These are phyloP conservation scores for Chloropicon primus DNA, from an alignment of 139 green algal genomes.

Conservation along the genomic window DNA sequence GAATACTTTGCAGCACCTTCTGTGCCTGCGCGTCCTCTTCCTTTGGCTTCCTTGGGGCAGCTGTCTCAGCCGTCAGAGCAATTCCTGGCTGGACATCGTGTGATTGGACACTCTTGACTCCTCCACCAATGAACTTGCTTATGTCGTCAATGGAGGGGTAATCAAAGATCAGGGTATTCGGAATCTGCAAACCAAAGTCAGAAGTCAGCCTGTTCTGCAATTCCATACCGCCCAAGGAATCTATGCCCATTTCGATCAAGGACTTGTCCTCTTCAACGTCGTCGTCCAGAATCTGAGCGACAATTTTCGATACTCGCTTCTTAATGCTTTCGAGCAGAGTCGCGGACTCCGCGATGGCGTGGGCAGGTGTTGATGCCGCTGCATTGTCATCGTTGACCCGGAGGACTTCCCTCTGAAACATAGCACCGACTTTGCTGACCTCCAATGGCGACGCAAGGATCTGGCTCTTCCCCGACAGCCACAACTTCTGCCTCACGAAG, in stretches of 20 bases:
- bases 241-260: not conserved
- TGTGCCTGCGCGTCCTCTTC: not conserved
- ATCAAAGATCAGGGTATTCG: constrained; percentile 55
- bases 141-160: constrained; percentile 40
- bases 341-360: not conserved
- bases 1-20: not conserved
- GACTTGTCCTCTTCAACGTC: not conserved
- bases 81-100: not conserved
- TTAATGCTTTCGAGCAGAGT: not conserved
- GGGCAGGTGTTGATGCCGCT: not conserved
- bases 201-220: not conserved
- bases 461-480: not conserved
- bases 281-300: not conserved
- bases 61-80: not conserved
- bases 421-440: not conserved
- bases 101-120: not conserved
- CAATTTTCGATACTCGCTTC: not conserved
- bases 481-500: not conserved
- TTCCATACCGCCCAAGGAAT: not conserved
- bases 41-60: not conserved
- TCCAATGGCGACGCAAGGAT: not conserved
- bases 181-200: constrained; percentile 22
- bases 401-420: not conserved
- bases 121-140: constrained; percentile 4
- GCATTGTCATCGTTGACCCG: not conserved